phyloP scores from a whole-genome alignment of 148 eudicot genomes.

The Fagopyrum esculentum region DNA sequence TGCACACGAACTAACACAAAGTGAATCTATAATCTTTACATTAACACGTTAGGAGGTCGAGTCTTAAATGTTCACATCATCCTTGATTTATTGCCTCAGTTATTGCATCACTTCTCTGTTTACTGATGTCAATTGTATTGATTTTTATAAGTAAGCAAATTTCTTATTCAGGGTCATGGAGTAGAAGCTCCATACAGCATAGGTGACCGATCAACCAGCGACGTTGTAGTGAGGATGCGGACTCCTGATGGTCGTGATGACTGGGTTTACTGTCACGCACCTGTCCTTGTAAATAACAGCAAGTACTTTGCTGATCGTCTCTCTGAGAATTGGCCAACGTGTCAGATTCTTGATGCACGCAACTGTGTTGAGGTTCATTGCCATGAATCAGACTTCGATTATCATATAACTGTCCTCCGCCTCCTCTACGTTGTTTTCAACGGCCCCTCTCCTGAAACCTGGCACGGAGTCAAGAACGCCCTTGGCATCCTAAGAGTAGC shows the following conservation, averaged over 20 bases:
- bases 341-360: conserved; percentile 91
- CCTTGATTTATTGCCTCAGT: not conserved
- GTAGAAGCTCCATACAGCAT: conserved; percentile 30
- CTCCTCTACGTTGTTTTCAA: conserved; percentile 43
- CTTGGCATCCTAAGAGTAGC: conserved; percentile 76
- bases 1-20: no score
- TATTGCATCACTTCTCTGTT: not conserved
- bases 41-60: not conserved
- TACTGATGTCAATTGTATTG: not conserved
- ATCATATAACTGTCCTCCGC: conserved; percentile 61
- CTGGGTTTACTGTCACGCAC: conserved; percentile 83
- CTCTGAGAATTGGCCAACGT: conserved; percentile 91
- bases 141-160: not conserved
- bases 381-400: conserved; percentile 64
- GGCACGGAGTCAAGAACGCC: conserved; percentile 62
- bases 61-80: not conserved
- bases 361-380: conserved; percentile 81
- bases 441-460: conserved; percentile 33
- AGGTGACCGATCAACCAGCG: conserved; percentile 83
- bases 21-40: not conserved
- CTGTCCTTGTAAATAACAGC: conserved; percentile 55
- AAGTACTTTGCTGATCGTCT: conserved; percentile 90
- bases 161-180: conserved; percentile 31
- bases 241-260: conserved; percentile 83
- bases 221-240: conserved; percentile 77